Evolutionary conservation across 140 eudicot species (phyloP), one percentile per base, ranked within the genome.

Genomic region (Flaveria floridana): DNA sequence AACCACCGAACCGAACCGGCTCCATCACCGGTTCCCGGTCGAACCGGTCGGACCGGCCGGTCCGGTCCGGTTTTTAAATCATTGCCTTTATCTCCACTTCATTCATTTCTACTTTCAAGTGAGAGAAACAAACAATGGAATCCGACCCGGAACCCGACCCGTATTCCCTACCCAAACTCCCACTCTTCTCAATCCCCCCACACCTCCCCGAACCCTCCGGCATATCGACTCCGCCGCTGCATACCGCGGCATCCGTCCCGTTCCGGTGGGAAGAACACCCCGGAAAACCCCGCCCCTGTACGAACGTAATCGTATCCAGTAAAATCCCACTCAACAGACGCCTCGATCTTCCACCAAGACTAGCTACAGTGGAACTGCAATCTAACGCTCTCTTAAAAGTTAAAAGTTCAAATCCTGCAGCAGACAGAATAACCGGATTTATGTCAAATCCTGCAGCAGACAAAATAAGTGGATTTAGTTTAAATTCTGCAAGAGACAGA

Each of bases 241-340:
- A 85, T 78, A 82, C 92, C 79, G 71, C 84, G 26, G 98, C 89
- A 21, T 83, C 98, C 18, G 83, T 91, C 18, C 98, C 98, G 4
- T 89, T 93, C 79, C 83, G 71, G 10, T 93, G 98, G 98, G 98
- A 93, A 62, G 91, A 93, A 65, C 81, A 93, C 61, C 98, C 98
- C 7, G 98, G 98, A 0, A 93, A 88, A 70, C 98, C 98, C 70
- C 74, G 86, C 30, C 97, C 93, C 62, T 82, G 88, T 74, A 78
- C 91, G 8, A 79, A 76, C 73, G 56, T 84, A 30, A 73, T 82
- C 72, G 14, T 85, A 47, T 87, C 25, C 66, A n/a, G 6, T 1
- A n/a, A 6, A 53, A 64, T 19, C 68, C 14, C 12, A 64, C 47
- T 6, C 28, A 53, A 61, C 57, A 85, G 75, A 65, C 69, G 70